Base-by-base conservation (phyloP, 176 grass and related monocot species). In the Bromus sterilis region DNA sequence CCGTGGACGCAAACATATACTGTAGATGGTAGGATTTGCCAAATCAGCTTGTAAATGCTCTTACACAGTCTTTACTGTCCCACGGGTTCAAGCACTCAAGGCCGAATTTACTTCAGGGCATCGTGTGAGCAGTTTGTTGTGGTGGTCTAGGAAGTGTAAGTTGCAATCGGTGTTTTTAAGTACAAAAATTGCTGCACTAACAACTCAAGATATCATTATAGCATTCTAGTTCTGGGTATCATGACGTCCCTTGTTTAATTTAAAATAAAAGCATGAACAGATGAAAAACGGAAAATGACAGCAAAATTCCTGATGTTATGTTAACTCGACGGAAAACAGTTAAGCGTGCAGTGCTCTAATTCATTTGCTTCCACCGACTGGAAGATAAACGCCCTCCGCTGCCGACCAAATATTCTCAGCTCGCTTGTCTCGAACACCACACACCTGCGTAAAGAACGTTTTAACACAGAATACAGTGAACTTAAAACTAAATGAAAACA, bases 401-500 rank as follows among this genome's bases (percentile, higher is more conserved):
- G 92, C 80, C 28, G 88, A 66, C 89, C 89, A 94, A 86, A 94
- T 78, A 71, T 91, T 94, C 18, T 94, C 89, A 39, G 83, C 76
- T 18, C 80, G 77, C 73, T 91, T 94, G 49, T 94, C 86, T 49
- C 60, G 59, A 67, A 91, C 86, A 37, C 92, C 92, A 41, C 92
- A 94, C 3, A 94, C 92, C 92, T 94, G 84, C 57, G 78, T 13
- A 37, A 80, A 56, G 62, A 78, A 74, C 71, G 37, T 9, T 70
- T 60, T 9, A 70, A 46, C 32, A 73, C n/a, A 64, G 75, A 15
- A 88, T 49, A 20, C 9, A 26, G 61, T 18, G 58, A 57, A 3
- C 46, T 80, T 23, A 1, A 21, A 59, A n/a, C 65, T 33, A n/a
- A 33, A 42, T 84, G 25, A 74, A 82, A 32, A 34, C 40, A 62